Evolutionary conservation across 768 basidiomycete genomes (phyloP), one percentile per base, ranked within the genome.

Genomic region (Tricholoma furcatifolium): DNA sequence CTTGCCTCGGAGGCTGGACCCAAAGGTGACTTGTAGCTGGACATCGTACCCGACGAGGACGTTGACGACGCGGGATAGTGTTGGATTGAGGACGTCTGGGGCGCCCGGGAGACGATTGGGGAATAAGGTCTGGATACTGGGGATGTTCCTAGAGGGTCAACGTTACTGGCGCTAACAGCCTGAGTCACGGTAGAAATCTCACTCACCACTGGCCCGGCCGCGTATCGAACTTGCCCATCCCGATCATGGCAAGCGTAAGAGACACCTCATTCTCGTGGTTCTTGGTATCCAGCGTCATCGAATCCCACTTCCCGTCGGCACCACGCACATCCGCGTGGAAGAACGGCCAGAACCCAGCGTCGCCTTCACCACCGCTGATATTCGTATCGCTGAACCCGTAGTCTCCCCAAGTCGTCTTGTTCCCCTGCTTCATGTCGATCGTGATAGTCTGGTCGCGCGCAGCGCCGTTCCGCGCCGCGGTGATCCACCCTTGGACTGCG

Each of bases 111-210:
- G 44, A 39, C 15, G 52, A 20, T 38, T 47, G 4, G 53, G 53
- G 47, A 54, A 54, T 14, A 54, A 30, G 30, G 53, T 42, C 38
- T 54, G 48, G 45, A 54, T 43, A 48, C 49, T 32, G 39, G 46
- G 36, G 24, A 42, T 23, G 34, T 54, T 38, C 53, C 53, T 49
- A 23, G 7, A 34, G 5, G 20, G n/a, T 27, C 27, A 15, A 30
- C n/a, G 27, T 27, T 27, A 21, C 30, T 30, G 5, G 27, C n/a
- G n/a, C n/a, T n/a, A n/a, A n/a, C n/a, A n/a, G n/a, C n/a, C n/a
- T n/a, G n/a, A n/a, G n/a, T n/a, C n/a, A n/a, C n/a, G n/a, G n/a
- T n/a, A n/a, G n/a, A n/a, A n/a, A n/a, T n/a, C n/a, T n/a, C n/a
- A 15, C 53, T 49, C 27, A 54, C 53, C 53, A 54, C 31, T 24